These are phyloP conservation scores for Neoboletus magnificus DNA, from an alignment of 768 basidiomycete species.

Conservation along the genomic window DNA sequence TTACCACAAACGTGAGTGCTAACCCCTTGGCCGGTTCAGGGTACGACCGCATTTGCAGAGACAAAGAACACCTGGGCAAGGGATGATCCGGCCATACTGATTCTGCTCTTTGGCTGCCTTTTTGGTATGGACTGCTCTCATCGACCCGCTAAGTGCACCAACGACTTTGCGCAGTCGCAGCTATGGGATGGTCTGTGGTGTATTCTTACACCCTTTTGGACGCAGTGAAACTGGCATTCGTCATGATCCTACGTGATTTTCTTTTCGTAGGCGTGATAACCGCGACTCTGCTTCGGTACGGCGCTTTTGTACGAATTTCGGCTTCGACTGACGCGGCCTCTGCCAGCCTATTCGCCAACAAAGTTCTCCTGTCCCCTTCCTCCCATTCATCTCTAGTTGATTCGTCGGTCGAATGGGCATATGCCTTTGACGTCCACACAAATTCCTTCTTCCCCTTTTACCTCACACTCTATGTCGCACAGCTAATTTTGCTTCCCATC, in stretches of 20 bases:
- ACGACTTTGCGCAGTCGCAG: constrained; percentile 53
- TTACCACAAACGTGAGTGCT: constrained; percentile 85
- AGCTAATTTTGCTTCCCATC: constrained; percentile 82
- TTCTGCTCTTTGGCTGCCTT: constrained; percentile 79
- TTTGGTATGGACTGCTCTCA: constrained; percentile 43
- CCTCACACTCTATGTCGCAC: constrained; percentile 84
- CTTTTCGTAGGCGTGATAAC: constrained; percentile 71
- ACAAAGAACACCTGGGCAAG: constrained; percentile 98
- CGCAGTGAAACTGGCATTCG: constrained; percentile 60
- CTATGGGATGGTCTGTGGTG: constrained; percentile 81
- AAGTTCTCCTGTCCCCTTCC: constrained; percentile 64
- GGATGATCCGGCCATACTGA: constrained; percentile 93
- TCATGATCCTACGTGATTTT: constrained; percentile 90
- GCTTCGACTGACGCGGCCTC: constrained; percentile 11
- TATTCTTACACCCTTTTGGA: constrained; percentile 62
- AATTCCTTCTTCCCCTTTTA: constrained; percentile 96
- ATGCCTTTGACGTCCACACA: constrained; percentile 95
- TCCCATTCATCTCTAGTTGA: constrained; percentile 70
- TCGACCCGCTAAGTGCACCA: not conserved
- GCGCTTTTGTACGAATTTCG: not conserved
- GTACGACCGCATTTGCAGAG: constrained; percentile 46
- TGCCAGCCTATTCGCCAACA: constrained; percentile 66
- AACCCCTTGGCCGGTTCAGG: not conserved
- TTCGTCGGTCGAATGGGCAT: constrained; percentile 83
- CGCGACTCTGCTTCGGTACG: constrained; percentile 74